Evolutionary conservation across 805 yeast genomes (phyloP).

Genomic region (Hanseniaspora taiwanica): DNA sequence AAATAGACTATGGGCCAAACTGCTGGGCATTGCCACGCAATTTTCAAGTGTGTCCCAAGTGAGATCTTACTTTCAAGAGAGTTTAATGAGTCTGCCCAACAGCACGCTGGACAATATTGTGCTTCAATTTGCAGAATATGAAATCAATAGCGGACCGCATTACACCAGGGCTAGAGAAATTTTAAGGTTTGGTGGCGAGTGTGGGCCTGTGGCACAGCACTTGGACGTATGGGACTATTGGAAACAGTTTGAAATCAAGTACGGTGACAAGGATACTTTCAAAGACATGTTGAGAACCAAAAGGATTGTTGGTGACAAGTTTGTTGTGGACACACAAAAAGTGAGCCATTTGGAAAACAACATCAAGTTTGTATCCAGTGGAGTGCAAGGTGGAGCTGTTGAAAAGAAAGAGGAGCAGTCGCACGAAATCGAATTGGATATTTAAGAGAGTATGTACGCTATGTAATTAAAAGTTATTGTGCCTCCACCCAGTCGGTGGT

Average conservation of each 20-base stretch:
- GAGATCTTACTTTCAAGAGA: constrained; percentile 38
- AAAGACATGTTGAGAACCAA: constrained; percentile 60
- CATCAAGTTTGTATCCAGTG: constrained; percentile 4
- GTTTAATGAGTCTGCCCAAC: constrained; percentile 35
- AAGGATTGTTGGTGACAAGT: constrained; percentile 25
- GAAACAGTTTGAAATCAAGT: constrained; percentile 58
- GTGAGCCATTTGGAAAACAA: constrained; percentile 15
- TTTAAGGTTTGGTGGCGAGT: constrained; percentile 38
- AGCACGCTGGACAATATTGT: constrained; percentile 31
- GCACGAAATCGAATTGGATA: not conserved
- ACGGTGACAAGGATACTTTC: constrained; percentile 60
- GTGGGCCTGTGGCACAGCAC: constrained; percentile 17
- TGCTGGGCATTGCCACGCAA: constrained; percentile 28
- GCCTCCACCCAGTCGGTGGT: constrained; percentile 79
- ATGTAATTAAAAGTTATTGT: constrained; percentile 2
- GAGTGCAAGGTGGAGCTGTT: not conserved
- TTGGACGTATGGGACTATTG: constrained; percentile 47
- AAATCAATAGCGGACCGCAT: constrained; percentile 35
- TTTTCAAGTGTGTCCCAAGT: constrained; percentile 30
- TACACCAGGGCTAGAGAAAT: constrained; percentile 49
- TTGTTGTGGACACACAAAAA: constrained; percentile 19
- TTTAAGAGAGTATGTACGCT: not conserved
- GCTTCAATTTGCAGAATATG: constrained; percentile 44
- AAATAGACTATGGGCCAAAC: constrained; percentile 31
- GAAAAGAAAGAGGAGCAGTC: not conserved